Conservation (phyloP, 805 yeast genomes). For the Saccharomyces mikatae region DNA sequence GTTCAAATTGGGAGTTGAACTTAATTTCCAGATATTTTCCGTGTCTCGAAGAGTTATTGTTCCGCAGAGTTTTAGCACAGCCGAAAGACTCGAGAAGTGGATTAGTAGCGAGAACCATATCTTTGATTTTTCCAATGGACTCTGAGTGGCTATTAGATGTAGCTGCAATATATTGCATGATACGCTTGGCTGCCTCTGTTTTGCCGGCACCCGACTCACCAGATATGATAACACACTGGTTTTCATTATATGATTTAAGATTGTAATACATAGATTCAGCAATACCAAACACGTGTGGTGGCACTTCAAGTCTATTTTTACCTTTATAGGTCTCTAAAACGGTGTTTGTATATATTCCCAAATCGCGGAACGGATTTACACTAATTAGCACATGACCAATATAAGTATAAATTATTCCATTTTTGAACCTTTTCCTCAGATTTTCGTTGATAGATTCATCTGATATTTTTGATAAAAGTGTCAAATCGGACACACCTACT, state of each 20-base stretch:
- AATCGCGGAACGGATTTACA: constrained; percentile 91
- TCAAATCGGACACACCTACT: constrained; percentile 96
- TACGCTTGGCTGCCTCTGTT: constrained; percentile 95
- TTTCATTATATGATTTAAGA: constrained; percentile 87
- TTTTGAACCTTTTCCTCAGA: constrained; percentile 78
- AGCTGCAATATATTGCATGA: constrained; percentile 93
- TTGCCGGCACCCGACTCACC: constrained; percentile 99
- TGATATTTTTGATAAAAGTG: constrained; percentile 76
- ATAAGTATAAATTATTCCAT: constrained; percentile 84
- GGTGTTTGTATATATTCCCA: constrained; percentile 87
- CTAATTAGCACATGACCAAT: constrained; percentile 92
- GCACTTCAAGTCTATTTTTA: constrained; percentile 88
- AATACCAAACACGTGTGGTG: constrained; percentile 96
- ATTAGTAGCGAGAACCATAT: constrained; percentile 96
- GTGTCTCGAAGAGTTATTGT: constrained; percentile 94
- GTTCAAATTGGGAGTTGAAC: constrained; percentile 75
- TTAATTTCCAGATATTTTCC: constrained; percentile 92
- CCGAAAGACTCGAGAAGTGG: constrained; percentile 98
- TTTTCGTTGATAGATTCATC: constrained; percentile 92
- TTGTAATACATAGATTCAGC: constrained; percentile 96
- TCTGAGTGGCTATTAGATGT: constrained; percentile 55
- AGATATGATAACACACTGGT: constrained; percentile 93
- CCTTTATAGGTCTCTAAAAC: constrained; percentile 73
- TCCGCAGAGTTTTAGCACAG: constrained; percentile 94
- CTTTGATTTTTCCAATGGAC: constrained; percentile 81